A percentile compares a stretch with the other conserved stretches of the same genome.
These are phyloP conservation scores for Amphibolis antarctica DNA, from an alignment of 106 monocot species.

Conservation along the genomic window DNA sequence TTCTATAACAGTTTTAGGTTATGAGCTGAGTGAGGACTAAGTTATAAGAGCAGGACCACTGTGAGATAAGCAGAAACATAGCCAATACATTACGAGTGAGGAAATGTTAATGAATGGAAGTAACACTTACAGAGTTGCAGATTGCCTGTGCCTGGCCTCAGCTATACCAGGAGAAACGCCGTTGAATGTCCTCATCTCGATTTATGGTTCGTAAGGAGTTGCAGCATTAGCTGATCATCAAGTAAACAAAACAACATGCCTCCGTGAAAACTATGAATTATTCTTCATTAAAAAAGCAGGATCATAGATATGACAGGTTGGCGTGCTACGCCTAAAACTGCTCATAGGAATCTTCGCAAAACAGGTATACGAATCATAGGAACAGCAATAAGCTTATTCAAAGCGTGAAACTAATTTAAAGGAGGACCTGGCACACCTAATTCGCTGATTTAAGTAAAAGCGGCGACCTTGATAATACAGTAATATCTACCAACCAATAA, in stretches of 20 bases:
- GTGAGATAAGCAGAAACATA: background rate
- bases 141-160: slow-evolving; percentile 7
- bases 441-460: background rate
- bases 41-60: background rate
- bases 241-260: background rate
- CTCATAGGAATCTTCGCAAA: no score
- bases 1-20: background rate
- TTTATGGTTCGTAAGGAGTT: background rate
- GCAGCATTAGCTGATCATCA: background rate
- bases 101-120: background rate
- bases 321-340: no score
- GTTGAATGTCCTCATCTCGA: slow-evolving; percentile 1
- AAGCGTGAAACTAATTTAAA: background rate
- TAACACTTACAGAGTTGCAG: slow-evolving; percentile 8
- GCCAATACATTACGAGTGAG: background rate
- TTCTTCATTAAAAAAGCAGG: background rate
- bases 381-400: background rate
- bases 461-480: no score
- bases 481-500: no score
- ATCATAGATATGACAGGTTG: background rate
- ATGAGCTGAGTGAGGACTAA: background rate
- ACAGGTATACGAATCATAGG: background rate
- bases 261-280: background rate
- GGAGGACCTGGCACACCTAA: background rate
- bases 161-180: background rate